Base-by-base conservation (phyloP, 129 eudicot species). In the Heracleum sosnowskyi region DNA sequence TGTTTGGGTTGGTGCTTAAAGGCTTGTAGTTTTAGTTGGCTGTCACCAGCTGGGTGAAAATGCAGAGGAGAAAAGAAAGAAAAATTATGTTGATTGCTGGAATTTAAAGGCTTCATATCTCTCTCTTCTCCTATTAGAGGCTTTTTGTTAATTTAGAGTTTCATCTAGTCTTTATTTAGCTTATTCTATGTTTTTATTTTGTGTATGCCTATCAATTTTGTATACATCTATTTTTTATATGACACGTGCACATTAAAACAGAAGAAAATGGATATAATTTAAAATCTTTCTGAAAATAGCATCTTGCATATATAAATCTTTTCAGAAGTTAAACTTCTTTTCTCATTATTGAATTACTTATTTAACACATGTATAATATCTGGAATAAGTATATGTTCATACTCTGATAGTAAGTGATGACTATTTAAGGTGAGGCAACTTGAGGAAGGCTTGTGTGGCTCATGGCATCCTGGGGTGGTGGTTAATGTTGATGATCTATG, bases 401-500 rank as follows among this genome's bases (percentile, higher is more conserved):
- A 24, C 44, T 34, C 73, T 69, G 45, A 36, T 36, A 69, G 74
- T 15, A 35, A 34, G 74, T 69, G 74, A 69, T 69, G 33, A 57
- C 24, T 34, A 36, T 37, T 69, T 7, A 35, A 69, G 74, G 46
- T 69, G 9, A 36, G 74, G 74, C 74, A 69, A 36, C 24, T 9
- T 36, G 74, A 69, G 73, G 73, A 69, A 31, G 73, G 73, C 3
- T 39, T 69, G 42, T 44, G 73, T 35, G 73, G 73, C 73, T 69
- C 73, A 35, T 69, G 73, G 73, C 73, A 69, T 35, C 44, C 44
- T 1, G 73, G 73, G 26, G 73, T 69, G 73, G 73, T 69, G 73
- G 73, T 69, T 69, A 8, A 33, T 35, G 44, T 69, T 33, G 73
- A 37, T 33, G 15, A 69, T 69, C 35, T 69, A 69, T 35, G 73